A percentile compares a stretch with the other conserved stretches of the same genome.
phyloP scores from a whole-genome alignment of 78 protist species.

The Guillardia theta region DNA sequence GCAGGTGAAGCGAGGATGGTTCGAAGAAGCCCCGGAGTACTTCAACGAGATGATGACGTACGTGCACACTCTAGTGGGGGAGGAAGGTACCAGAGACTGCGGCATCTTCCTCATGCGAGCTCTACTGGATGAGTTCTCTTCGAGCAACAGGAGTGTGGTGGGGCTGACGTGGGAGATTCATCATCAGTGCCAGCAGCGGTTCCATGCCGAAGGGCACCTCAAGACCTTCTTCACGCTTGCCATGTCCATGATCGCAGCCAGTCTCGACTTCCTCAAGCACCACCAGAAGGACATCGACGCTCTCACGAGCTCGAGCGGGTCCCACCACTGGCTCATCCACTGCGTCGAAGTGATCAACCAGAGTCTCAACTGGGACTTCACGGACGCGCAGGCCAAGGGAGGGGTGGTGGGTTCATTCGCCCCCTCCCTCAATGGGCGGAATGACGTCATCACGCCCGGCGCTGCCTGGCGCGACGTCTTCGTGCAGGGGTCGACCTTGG shows the following conservation, averaged over 20 bases:
- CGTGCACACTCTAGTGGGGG: not conserved
- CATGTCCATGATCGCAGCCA: not conserved
- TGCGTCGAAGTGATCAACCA: not conserved
- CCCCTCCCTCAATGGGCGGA: not conserved
- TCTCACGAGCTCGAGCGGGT: not conserved
- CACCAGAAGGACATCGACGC: not conserved
- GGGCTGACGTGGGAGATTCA: constrained; percentile 15
- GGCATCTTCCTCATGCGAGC: not conserved
- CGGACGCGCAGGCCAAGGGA: not conserved
- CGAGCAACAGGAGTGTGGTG: not conserved
- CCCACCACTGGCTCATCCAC: not conserved
- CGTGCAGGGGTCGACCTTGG: not conserved
- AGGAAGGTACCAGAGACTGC: not conserved
- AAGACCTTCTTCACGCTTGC: not conserved
- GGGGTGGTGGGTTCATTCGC: no score
- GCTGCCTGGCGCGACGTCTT: not conserved
- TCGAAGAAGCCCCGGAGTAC: not conserved
- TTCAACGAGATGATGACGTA: not conserved
- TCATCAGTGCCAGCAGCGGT: constrained; percentile 11
- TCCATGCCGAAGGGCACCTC: constrained; percentile 19
- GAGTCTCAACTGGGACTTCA: not conserved
- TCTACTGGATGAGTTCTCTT: not conserved
- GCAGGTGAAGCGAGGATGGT: constrained; percentile 37
- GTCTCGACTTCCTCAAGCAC: not conserved
- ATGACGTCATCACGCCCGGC: not conserved